These are phyloP conservation scores for Talaromyces ruber DNA, from an alignment of 495 filamentous ascomycete species.

Conservation along the genomic window DNA sequence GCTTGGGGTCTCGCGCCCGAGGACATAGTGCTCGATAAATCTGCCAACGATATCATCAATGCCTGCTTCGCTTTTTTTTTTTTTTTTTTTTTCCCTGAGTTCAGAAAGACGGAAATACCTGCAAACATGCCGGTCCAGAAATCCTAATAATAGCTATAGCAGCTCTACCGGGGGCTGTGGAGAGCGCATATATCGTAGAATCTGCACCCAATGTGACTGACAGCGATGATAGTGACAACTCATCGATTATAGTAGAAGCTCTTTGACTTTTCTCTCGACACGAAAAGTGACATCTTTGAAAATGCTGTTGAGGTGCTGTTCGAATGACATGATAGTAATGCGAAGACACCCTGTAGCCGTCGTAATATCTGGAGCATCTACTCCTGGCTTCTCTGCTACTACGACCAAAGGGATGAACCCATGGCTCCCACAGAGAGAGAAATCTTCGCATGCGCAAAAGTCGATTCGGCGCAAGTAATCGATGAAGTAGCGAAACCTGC, in stretches of 20 bases:
- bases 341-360: not conserved
- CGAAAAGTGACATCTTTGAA: not conserved
- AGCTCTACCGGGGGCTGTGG: constrained; percentile 75
- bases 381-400: not conserved
- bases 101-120: constrained; percentile 30
- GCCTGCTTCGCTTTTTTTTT: constrained; percentile 9
- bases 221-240: not conserved
- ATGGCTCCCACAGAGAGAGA: not conserved
- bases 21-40: constrained; percentile 76
- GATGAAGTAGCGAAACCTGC: not conserved
- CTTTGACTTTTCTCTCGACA: not conserved
- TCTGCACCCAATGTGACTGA: constrained; percentile 14
- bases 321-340: not conserved
- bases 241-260: not conserved
- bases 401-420: constrained; percentile 1
- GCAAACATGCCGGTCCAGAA: constrained; percentile 68
- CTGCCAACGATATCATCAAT: constrained; percentile 31
- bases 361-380: not conserved
- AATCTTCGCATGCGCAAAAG: constrained; percentile 7
- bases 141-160: constrained; percentile 89
- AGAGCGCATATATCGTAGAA: constrained; percentile 84
- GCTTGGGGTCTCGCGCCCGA: constrained; percentile 48
- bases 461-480: not conserved
- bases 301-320: not conserved
- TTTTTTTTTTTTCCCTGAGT: no score